Evolutionary conservation across 2,329 filamentous ascomycete genomes (phyloP).

Genomic region (Fusarium goolgardi): DNA sequence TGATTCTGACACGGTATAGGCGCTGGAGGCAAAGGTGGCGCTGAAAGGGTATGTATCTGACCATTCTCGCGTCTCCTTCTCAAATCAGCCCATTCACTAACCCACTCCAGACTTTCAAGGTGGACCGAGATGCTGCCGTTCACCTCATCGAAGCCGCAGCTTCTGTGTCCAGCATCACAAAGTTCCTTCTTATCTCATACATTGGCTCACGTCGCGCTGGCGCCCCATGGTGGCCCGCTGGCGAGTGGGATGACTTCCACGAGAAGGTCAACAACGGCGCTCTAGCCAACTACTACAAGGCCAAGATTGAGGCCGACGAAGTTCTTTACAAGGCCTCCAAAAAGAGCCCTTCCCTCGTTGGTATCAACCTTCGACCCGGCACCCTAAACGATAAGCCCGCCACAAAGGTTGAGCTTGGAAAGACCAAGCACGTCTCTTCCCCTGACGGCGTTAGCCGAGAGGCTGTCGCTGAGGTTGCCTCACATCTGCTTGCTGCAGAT

Average conservation of each 20-base stretch:
- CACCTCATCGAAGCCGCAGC: constrained; percentile 71
- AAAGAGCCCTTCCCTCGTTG: constrained; percentile 57
- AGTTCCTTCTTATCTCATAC: constrained; percentile 75
- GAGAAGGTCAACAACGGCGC: constrained; percentile 53
- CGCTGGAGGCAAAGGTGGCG: constrained; percentile 69
- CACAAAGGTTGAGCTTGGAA: constrained; percentile 61
- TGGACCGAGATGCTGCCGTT: constrained; percentile 73
- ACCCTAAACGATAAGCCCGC: constrained; percentile 62
- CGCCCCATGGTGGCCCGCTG: constrained; percentile 68
- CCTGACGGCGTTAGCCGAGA: constrained; percentile 62
- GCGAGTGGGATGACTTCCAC: constrained; percentile 61
- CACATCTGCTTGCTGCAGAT: constrained; percentile 63
- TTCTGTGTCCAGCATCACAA: constrained; percentile 63
- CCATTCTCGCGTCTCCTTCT: not conserved
- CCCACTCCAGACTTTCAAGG: constrained; percentile 61
- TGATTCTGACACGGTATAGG: constrained; percentile 51
- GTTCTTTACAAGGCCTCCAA: constrained; percentile 62
- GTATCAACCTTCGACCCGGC: constrained; percentile 66
- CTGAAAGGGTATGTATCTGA: constrained; percentile 57
- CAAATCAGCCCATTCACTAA: constrained; percentile 23
- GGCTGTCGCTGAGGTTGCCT: constrained; percentile 69
- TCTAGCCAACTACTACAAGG: constrained; percentile 67
- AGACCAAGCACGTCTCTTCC: constrained; percentile 50
- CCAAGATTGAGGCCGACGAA: constrained; percentile 71
- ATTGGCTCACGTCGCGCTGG: constrained; percentile 62